Evolutionary conservation across 257 asterid genomes (phyloP), one percentile per base, ranked within the genome.

Genomic region (Thymus quinquecostatus): DNA sequence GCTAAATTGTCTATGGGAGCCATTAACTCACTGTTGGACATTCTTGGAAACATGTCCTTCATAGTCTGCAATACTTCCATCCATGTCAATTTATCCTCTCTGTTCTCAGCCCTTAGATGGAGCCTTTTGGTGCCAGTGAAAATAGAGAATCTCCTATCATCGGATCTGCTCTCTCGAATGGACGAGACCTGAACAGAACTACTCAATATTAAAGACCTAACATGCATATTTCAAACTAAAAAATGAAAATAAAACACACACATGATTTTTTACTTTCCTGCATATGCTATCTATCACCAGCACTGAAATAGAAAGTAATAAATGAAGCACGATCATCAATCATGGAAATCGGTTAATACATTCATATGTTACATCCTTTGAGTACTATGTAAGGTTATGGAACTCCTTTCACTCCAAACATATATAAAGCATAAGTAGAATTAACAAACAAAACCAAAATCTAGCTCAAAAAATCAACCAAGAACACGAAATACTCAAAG

Each of bases 121-220:
- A 94, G 87, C 80, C 85, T 89, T 87, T 91, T 94, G 36, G 99
- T 94, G 66, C 99, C 99, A 61, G 99, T 91, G 62, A 88, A 91
- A 56, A 94, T 85, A 49, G 97, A 91, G 85, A 91, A 94, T 78
- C 96, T 91, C 83, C 85, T 88, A 70, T 94, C 97, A 75, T 94
- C 99, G 48, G 99, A 89, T 70, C 86, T 79, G 74, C 96, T 91
- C 87, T 86, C 99, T 32, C 95, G 77, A 56, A 94, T 82, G 13
- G 99, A 85, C 36, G 99, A 88, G 72, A 94, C 99, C 99, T 94
- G 75, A 68, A 74, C 63, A 75, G 28, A 66, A 78, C 75, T 66
- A 78, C 49, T 62, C 75, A 69, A 63, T 72, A 56, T 32, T 64
- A 64, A 70, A 78, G 45, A 61, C 49, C 69, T 65, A 56, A 70